phyloP scores from a whole-genome alignment of 1,284 basidiomycete genomes.

The Tylopilus microsporus region DNA sequence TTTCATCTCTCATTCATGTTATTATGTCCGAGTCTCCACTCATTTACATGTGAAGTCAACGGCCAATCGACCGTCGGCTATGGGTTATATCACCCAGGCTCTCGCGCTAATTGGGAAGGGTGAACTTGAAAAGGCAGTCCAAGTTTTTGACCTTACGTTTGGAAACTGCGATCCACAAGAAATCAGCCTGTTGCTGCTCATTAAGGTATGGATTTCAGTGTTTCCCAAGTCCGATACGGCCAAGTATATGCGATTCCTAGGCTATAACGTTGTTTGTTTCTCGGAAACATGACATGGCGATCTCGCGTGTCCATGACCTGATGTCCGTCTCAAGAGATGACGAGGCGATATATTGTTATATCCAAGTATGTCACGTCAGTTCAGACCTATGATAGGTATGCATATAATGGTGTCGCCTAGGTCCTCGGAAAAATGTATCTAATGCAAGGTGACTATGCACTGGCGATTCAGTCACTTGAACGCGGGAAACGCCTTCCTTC shows the following conservation, averaged over 20 bases:
- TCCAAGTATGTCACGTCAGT: neutral
- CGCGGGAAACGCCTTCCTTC: neutral
- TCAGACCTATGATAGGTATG: neutral
- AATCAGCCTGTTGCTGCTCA: neutral
- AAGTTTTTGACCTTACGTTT: neutral
- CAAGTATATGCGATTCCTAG: neutral
- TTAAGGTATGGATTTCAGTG: neutral
- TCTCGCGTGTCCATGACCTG: neutral
- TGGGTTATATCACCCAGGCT: neutral
- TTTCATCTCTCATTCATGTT: no score
- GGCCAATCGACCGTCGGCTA: neutral
- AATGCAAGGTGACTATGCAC: neutral
- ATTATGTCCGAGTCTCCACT: no score
- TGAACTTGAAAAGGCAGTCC: neutral
- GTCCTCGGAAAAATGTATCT: neutral
- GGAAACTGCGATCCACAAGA: neutral
- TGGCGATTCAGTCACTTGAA: neutral
- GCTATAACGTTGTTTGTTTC: constrained; percentile 1
- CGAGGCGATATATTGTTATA: neutral
- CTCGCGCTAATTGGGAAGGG: neutral
- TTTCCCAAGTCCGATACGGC: no score
- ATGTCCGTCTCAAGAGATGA: neutral
- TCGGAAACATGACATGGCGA: neutral
- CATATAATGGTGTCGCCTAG: neutral
- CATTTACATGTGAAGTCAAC: neutral